Percentiles rank a stretch among this genome's conserved stretches.
Evolutionary conservation across 2,329 filamentous ascomycete genomes (phyloP).

Genomic region (Davidsoniella australis): DNA sequence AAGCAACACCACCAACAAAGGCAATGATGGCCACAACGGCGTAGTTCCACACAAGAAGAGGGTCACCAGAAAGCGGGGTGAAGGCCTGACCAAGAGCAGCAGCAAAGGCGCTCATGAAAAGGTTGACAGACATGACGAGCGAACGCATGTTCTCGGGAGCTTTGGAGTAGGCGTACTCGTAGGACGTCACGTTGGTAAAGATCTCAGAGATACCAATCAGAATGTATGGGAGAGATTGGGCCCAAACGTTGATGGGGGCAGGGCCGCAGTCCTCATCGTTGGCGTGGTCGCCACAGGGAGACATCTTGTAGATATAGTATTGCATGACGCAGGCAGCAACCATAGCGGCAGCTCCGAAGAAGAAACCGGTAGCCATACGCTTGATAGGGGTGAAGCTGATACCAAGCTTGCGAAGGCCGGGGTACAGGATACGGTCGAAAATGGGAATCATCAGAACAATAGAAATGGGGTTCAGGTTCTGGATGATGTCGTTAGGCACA

Average conservation of each 20-base stretch:
- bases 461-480: slow-evolving; percentile 59
- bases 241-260: slow-evolving; percentile 49
- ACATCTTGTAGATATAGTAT: slow-evolving; percentile 45
- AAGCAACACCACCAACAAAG: slow-evolving; percentile 41
- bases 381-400: slow-evolving; percentile 60
- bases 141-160: slow-evolving; percentile 67
- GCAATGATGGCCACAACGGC: slow-evolving; percentile 43
- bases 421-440: slow-evolving; percentile 53
- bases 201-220: slow-evolving; percentile 35
- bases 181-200: slow-evolving; percentile 39
- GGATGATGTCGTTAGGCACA: slow-evolving; percentile 61
- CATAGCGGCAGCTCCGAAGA: slow-evolving; percentile 46
- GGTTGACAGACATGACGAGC: slow-evolving; percentile 51
- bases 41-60: slow-evolving; percentile 58
- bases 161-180: slow-evolving; percentile 64
- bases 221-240: slow-evolving; percentile 34
- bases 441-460: slow-evolving; percentile 62
- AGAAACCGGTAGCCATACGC: slow-evolving; percentile 55
- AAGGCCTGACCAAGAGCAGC: slow-evolving; percentile 55
- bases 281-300: slow-evolving; percentile 41
- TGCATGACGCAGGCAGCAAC: slow-evolving; percentile 39
- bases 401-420: slow-evolving; percentile 42
- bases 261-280: slow-evolving; percentile 32
- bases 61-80: slow-evolving; percentile 42
- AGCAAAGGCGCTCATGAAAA: slow-evolving; percentile 55